A percentile compares a stretch with the other conserved stretches of the same genome.
phyloP scores from a whole-genome alignment of 2,329 filamentous ascomycete species.

The Cryphonectria parasitica region DNA sequence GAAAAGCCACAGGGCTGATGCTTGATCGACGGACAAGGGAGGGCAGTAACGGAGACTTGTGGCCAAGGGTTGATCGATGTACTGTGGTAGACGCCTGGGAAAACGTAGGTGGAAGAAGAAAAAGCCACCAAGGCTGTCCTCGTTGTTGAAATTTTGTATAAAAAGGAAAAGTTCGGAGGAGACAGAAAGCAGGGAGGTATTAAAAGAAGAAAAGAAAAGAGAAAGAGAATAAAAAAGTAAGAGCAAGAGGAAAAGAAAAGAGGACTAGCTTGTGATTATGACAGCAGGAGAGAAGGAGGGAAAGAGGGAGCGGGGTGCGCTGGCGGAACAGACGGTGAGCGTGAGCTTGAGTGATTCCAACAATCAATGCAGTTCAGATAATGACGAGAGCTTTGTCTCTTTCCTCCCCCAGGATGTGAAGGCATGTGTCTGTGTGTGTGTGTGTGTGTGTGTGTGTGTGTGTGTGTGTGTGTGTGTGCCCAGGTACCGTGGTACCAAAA shows the following conservation, averaged over 20 bases:
- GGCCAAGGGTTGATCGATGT: not conserved
- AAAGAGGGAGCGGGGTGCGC: not conserved
- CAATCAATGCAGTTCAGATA: not conserved
- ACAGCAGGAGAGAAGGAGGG: not conserved
- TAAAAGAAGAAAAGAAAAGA: not conserved
- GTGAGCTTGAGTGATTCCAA: not conserved
- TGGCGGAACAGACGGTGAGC: slow-evolving; percentile 9
- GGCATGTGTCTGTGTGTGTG: too few species aligned
- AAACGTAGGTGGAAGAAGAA: too few species aligned
- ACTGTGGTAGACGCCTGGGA: too few species aligned
- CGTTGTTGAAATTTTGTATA: too few species aligned
- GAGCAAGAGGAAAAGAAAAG: not conserved
- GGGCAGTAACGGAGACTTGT: not conserved
- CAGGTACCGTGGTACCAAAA: not conserved
- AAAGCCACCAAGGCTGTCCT: not conserved
- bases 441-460: too few species aligned
- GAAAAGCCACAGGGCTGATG: slow-evolving; percentile 23
- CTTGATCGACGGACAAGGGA: slow-evolving; percentile 10
- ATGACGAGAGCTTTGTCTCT: not conserved
- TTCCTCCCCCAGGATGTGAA: not conserved
- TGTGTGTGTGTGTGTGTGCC: too few species aligned
- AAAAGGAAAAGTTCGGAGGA: not conserved
- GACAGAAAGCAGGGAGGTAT: not conserved
- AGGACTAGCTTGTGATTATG: slow-evolving; percentile 2
- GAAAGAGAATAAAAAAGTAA: not conserved